Conservation (phyloP, 331 rosid species). For the Spiraea crenata region DNA sequence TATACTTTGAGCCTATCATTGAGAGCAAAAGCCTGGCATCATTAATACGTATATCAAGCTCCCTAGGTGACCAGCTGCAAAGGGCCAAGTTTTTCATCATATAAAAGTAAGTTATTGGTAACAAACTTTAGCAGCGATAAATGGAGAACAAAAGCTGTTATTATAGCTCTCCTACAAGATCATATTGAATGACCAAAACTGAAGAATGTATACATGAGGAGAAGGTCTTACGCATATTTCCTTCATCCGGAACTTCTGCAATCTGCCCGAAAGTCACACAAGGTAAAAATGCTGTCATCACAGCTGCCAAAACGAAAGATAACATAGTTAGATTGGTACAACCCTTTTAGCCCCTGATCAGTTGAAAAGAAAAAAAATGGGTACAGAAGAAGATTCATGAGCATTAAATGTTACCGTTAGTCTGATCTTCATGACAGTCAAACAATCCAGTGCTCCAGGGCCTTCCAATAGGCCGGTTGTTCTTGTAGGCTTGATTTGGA, state of each 20-base stretch:
- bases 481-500: conserved; percentile 24
- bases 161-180: too few relatives aligned
- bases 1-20: conserved; percentile 67
- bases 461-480: conserved; percentile 33
- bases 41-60: conserved; percentile 59
- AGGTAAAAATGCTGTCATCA: conserved; percentile 59
- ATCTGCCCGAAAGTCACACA: conserved; percentile 66
- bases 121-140: too few relatives aligned
- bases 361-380: too few relatives aligned
- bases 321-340: conserved; percentile 3
- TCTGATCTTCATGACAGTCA: conserved; percentile 60
- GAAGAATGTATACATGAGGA: background rate
- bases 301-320: conserved; percentile 37
- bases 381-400: too few relatives aligned
- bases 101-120: too few relatives aligned
- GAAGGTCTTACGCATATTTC: conserved; percentile 46
- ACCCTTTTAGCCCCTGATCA: background rate
- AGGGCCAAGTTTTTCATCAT: background rate
- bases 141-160: too few relatives aligned
- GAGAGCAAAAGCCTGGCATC: conserved; percentile 73
- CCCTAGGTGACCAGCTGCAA: conserved; percentile 53
- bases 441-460: conserved; percentile 65
- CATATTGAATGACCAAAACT: too few relatives aligned
- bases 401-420: conserved; percentile 44
- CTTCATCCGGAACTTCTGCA: conserved; percentile 56